phyloP scores from a whole-genome alignment of 192 early-diverging fungal genomes.

The Geranomyces variabilis region DNA sequence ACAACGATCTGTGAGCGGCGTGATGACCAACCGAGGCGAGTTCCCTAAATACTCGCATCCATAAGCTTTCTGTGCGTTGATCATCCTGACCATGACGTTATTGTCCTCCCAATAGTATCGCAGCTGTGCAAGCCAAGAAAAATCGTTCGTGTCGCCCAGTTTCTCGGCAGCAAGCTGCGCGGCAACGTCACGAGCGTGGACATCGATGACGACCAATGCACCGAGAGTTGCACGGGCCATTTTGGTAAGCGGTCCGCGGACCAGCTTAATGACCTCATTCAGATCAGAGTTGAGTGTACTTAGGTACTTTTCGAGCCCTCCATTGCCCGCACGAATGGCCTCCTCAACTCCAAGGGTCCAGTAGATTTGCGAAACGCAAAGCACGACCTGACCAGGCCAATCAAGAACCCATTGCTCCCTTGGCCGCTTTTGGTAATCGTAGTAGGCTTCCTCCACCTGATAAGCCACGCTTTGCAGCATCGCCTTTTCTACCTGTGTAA shows the following conservation, averaged over 20 bases:
- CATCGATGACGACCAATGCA: constrained; percentile 68
- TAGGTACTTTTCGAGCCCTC: constrained; percentile 56
- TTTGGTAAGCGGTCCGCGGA: constrained; percentile 60
- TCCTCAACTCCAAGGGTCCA: constrained; percentile 63
- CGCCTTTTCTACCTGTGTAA: constrained; percentile 51
- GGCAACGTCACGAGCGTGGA: constrained; percentile 66
- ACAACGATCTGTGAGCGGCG: constrained; percentile 66
- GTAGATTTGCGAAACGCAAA: constrained; percentile 62
- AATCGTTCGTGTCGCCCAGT: constrained; percentile 54
- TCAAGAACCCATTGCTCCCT: constrained; percentile 66
- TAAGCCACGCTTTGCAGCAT: constrained; percentile 62
- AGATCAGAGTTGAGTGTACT: constrained; percentile 55
- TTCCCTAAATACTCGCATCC: constrained; percentile 64
- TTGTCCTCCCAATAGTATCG: constrained; percentile 67
- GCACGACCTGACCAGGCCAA: constrained; percentile 68
- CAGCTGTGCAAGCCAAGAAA: constrained; percentile 64
- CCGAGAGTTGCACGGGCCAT: constrained; percentile 66
- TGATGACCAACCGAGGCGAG: constrained; percentile 58
- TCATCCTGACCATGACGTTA: constrained; percentile 63
- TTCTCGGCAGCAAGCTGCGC: constrained; percentile 44
- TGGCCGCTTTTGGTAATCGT: constrained; percentile 52
- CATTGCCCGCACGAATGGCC: constrained; percentile 53
- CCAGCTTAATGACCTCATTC: constrained; percentile 61
- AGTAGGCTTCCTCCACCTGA: constrained; percentile 51
- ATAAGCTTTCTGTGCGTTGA: constrained; percentile 64